phyloP scores from a whole-genome alignment of 768 basidiomycete genomes.

The Leccinum barrowsii region DNA sequence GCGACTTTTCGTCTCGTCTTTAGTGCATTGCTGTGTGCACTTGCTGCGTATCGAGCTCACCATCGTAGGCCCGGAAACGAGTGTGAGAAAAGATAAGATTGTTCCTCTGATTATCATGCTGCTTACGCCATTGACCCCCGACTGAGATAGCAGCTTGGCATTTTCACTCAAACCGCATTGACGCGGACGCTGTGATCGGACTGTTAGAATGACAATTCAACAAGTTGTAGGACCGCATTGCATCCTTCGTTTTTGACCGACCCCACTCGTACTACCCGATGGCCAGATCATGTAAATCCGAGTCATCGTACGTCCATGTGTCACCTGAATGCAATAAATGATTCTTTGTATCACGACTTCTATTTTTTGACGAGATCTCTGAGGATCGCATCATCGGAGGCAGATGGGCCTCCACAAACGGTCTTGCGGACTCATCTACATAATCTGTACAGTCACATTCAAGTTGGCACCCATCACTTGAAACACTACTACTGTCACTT shows the following conservation, averaged over 20 bases:
- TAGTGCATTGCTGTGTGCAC: neutral
- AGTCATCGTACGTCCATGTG: no score
- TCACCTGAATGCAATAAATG: no score
- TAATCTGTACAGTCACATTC: no score
- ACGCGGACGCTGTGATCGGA: neutral
- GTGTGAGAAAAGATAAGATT: neutral
- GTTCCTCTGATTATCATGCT: neutral
- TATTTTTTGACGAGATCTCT: no score
- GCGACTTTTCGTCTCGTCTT: conserved; percentile 15
- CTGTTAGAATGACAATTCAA: neutral
- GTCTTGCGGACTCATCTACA: no score
- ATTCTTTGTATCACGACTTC: no score
- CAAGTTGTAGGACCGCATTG: neutral
- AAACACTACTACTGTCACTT: no score
- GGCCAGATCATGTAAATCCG: no score
- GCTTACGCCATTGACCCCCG: neutral
- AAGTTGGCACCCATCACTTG: no score
- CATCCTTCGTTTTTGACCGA: neutral
- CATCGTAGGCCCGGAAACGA: conserved; percentile 10
- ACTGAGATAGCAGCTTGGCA: neutral
- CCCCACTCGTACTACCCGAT: no score
- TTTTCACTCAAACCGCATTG: neutral
- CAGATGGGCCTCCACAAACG: no score
- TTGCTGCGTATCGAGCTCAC: conserved; percentile 14
- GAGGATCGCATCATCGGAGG: no score